Conservation (phyloP, 2,329 filamentous ascomycete species). For the Diaporthe ilicicola region DNA sequence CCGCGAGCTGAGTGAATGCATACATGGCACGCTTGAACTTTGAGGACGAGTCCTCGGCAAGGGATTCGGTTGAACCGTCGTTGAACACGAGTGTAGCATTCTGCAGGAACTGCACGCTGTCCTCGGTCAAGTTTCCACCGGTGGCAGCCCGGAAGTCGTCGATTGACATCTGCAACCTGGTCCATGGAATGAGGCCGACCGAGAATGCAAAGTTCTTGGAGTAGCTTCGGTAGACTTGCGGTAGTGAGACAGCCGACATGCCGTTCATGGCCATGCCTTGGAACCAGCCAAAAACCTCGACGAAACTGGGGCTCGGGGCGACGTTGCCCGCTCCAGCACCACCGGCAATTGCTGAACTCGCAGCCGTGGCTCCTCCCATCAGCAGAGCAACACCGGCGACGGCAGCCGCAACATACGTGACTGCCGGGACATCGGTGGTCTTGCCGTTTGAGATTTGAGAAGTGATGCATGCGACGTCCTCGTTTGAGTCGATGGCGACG, state of each 20-base stretch:
- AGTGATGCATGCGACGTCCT: constrained; percentile 81
- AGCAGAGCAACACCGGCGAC: constrained; percentile 85
- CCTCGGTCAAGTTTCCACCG: constrained; percentile 85
- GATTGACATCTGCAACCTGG: constrained; percentile 80
- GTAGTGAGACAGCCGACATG: constrained; percentile 92
- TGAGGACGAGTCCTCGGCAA: constrained; percentile 43
- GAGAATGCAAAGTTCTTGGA: constrained; percentile 94
- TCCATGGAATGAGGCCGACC: constrained; percentile 84
- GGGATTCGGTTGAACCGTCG: constrained; percentile 62
- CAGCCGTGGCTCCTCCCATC: constrained; percentile 75
- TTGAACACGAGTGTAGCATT: constrained; percentile 80
- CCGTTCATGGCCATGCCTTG: constrained; percentile 95
- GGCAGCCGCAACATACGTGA: constrained; percentile 84
- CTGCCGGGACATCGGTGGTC: constrained; percentile 76
- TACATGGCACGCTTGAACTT: constrained; percentile 65
- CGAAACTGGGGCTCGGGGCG: constrained; percentile 82
- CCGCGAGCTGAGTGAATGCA: constrained; percentile 56
- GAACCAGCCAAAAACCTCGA: constrained; percentile 87
- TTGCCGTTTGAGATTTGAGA: constrained; percentile 89
- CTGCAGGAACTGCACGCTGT: constrained; percentile 77
- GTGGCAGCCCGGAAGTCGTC: constrained; percentile 83
- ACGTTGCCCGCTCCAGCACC: constrained; percentile 63
- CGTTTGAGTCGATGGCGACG: constrained; percentile 61
- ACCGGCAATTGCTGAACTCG: constrained; percentile 66
- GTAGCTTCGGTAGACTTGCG: constrained; percentile 87